phyloP scores from a whole-genome alignment of 2,329 filamentous ascomycete species.

The Lachnellula cervina region DNA sequence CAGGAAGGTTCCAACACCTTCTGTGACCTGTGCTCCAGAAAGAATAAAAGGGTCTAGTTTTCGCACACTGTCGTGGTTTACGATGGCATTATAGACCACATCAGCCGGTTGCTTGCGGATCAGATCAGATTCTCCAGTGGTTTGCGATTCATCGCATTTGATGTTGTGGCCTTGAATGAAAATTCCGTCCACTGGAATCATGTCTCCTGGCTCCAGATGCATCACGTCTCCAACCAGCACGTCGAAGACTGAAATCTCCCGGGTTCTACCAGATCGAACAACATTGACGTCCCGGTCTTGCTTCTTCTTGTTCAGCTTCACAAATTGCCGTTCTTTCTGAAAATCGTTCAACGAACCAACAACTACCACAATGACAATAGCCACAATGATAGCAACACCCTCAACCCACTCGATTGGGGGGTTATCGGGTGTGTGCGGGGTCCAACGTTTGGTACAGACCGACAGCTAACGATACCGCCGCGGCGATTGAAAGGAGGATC shows the following conservation, averaged over 20 bases:
- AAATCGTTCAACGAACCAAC: constrained; percentile 77
- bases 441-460: constrained; percentile 69
- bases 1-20: constrained; percentile 70
- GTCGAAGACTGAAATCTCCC: constrained; percentile 66
- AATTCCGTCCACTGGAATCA: constrained; percentile 68
- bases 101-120: constrained; percentile 62
- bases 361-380: constrained; percentile 69
- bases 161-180: constrained; percentile 62
- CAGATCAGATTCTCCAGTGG: constrained; percentile 71
- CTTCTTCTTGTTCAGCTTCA: constrained; percentile 76
- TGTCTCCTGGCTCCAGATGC: constrained; percentile 67
- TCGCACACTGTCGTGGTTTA: constrained; percentile 52
- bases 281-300: constrained; percentile 71
- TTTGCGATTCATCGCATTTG: constrained; percentile 69
- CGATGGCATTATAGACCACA: constrained; percentile 60
- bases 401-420: constrained; percentile 72
- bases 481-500: constrained; percentile 65
- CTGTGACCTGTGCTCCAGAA: constrained; percentile 71
- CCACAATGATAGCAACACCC: constrained; percentile 72
- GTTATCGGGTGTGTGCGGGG: constrained; percentile 41
- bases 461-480: constrained; percentile 67
- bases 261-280: constrained; percentile 66
- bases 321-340: constrained; percentile 77
- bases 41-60: constrained; percentile 77
- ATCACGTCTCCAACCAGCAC: constrained; percentile 70